Evolutionary conservation across 208 protist species (phyloP).

Genomic region (Strigomonas oncopelti): DNA sequence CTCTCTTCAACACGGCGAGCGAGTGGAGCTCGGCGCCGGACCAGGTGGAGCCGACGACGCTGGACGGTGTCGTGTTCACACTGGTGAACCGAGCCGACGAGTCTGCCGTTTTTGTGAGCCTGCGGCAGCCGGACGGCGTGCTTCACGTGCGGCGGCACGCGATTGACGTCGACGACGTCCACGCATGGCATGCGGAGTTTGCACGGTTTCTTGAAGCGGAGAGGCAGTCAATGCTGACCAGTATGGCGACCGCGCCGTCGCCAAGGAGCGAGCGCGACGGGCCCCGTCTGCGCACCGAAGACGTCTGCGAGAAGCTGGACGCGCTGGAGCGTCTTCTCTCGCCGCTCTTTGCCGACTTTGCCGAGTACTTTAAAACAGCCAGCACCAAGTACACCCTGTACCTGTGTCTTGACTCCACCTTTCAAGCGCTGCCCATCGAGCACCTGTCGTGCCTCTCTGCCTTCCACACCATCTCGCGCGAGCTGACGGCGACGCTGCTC

Average conservation of each 20-base stretch:
- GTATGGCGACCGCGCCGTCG: too few relatives aligned
- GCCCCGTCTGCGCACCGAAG: background rate
- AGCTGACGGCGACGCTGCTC: conserved; percentile 45
- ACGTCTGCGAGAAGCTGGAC: background rate
- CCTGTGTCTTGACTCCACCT: conserved; percentile 63
- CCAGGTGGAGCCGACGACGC: conserved; percentile 19
- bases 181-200: background rate
- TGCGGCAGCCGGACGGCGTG: conserved; percentile 2
- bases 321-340: background rate
- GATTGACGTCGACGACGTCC: background rate
- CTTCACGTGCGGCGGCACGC: background rate
- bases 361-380: conserved; percentile 22
- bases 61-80: conserved; percentile 13
- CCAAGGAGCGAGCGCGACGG: too few relatives aligned
- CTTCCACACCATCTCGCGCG: conserved; percentile 53
- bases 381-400: conserved; percentile 42
- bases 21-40: conserved; percentile 4
- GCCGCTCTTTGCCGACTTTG: conserved; percentile 2
- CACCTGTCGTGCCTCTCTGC: conserved; percentile 30
- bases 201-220: background rate
- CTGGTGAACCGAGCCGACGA: conserved; percentile 17
- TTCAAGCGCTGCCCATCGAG: conserved; percentile 72
- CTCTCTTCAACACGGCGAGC: too few relatives aligned
- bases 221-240: too few relatives aligned
- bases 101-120: background rate